Evolutionary conservation across 805 yeast genomes (phyloP), one percentile per base, ranked within the genome.

Genomic region (Starmerella geochares): DNA sequence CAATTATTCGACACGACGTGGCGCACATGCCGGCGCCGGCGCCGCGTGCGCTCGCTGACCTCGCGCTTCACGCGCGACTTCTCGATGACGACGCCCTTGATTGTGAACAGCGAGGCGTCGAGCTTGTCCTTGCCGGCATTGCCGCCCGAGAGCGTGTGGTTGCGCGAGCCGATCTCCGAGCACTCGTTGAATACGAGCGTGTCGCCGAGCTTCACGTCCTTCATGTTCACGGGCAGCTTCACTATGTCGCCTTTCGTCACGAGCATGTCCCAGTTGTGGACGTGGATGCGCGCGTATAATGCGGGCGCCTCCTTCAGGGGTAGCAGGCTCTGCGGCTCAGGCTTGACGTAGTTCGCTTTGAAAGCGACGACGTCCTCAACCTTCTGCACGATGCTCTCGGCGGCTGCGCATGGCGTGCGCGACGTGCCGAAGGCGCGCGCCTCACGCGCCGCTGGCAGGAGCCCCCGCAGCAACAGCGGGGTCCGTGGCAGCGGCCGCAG

Each of bases 201-300:
- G 65, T 88, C 96, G 17, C 99, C 98, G 3, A 90, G 80, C 47
- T 79, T 73, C 10, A 82, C 92, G 48, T 78, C 76, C 59, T 79
- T 81, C 71, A 92, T 63, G 55, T 79, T 76, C 66, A 77, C 88
- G 2, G 96, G 96, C 35, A 92, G 67, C 21, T 79, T 75, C 47
- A 92, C 76, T 56, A 73, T 76, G 65, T 92, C 99, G 20, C 99
- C 99, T 57, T 81, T 78, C 23, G 97, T 87, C 16, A 92, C 92
- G 54, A 92, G 71, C 62, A 85, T 87, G 38, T 92, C 86, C 66
- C 86, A 79, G 66, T 81, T 78, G 69, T 86, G 92, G 33, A 92
- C 76, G 58, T 78, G 79, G 57, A 90, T 75, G 8, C 85, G 73
- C 41, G 97, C 97, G 63, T 86, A 92, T 28, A 90, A 67, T 45